Evolutionary conservation across 495 filamentous ascomycete genomes (phyloP), one percentile per base, ranked within the genome.

Genomic region (Daldinia concentrica): DNA sequence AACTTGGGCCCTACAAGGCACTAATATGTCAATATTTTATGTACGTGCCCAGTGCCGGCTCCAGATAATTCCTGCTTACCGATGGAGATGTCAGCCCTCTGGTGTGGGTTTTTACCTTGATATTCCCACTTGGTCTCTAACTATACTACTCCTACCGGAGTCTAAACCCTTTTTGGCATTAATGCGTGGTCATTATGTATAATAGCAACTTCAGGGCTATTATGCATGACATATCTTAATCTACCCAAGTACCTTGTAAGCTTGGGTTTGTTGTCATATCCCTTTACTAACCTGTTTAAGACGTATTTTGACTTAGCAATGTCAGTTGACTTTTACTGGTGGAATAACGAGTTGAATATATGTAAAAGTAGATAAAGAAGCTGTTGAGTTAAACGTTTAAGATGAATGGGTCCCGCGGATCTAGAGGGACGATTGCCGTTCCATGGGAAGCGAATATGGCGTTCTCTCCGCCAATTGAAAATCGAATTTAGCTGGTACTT

Each of bases 201-300:
- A 36, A 61, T 45, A 37, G 50, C 7, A 24, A 30, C 24, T 54
- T 54, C 12, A 30, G 26, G 26, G 14, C 12, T 17, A 14, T 30
- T 30, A 54, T 71, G 59, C 69, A 67, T 71, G 51, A 64, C 64
- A 72, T 67, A 67, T 45, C 52, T 48, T 56, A 59, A 41, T 56
- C 43, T 48, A 14, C 26, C 26, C 26, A 54, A 30, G 50, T 54
- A 17, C 50, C 36, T 54, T 54, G 30, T 41, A 52, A 52, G 32
- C 36, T 52, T 60, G 57, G 57, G 51, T n/a, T 19, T 36, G 30
- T 19, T 29, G 24, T 50, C 27, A 50, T 61, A 50, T 32, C 50
- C 24, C 14, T 27, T 5, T 24, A 2, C 24, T 30, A 54, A 15
- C 50, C 27, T 7, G 26, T 54, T 22, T 30, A 17, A 54, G 50